Evolutionary conservation across 352 stramenopile species (phyloP).

Genomic region (Pythium rhizo-oryzae): DNA sequence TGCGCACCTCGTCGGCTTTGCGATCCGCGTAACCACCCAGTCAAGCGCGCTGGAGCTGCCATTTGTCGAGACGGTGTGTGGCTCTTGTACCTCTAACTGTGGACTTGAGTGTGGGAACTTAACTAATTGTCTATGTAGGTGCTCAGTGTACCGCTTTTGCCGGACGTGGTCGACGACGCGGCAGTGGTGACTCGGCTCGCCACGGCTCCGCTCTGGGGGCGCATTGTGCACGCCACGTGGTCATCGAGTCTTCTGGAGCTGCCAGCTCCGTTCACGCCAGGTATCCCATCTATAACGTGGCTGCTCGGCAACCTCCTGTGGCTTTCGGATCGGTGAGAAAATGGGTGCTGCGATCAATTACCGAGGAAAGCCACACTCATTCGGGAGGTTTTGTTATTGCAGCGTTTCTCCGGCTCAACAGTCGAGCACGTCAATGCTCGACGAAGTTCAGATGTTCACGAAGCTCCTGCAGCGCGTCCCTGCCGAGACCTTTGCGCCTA

Average conservation of each 20-base stretch:
- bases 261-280: conserved; percentile 40
- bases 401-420: background rate
- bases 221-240: conserved; percentile 26
- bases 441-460: conserved; percentile 45
- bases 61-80: conserved; percentile 9
- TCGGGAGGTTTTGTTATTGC: background rate
- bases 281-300: conserved; percentile 59
- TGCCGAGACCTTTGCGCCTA: conserved; percentile 50
- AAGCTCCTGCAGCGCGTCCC: conserved; percentile 53
- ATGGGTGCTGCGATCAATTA: too few species aligned
- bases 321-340: conserved; percentile 46
- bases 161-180: conserved; percentile 28
- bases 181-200: conserved; percentile 33
- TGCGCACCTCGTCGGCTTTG: conserved; percentile 10
- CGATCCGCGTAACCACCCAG: background rate
- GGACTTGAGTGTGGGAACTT: too few species aligned
- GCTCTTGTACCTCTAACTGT: too few species aligned
- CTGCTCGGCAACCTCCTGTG: conserved; percentile 67
- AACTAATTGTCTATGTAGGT: conserved; percentile 2
- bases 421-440: conserved; percentile 30
- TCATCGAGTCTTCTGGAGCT: conserved; percentile 20
- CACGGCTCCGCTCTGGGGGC: conserved; percentile 32
- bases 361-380: background rate
- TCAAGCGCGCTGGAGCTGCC: background rate
- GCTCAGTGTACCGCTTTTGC: conserved; percentile 19